These are phyloP conservation scores for Curvularia lunata DNA, from an alignment of 2,329 filamentous ascomycete genomes.

Conservation along the genomic window DNA sequence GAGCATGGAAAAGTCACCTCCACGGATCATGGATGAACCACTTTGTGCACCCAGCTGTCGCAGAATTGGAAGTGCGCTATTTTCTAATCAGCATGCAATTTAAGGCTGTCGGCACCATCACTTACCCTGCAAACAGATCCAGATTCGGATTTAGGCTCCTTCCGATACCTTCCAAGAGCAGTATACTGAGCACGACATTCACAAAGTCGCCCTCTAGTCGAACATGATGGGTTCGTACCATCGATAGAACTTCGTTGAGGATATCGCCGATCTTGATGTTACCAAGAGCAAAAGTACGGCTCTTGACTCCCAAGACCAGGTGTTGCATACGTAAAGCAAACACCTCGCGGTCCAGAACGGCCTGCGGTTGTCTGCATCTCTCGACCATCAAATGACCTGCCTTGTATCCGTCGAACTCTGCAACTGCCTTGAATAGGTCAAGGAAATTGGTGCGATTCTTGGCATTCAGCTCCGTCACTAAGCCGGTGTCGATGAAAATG, in stretches of 20 bases:
- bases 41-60: conserved; percentile 83
- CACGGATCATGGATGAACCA: conserved; percentile 61
- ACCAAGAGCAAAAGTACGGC: conserved; percentile 85
- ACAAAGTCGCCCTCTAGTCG: conserved; percentile 96
- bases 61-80: conserved; percentile 85
- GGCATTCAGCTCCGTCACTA: conserved; percentile 91
- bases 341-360: conserved; percentile 85
- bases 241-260: conserved; percentile 83
- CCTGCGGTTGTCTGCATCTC: conserved; percentile 88
- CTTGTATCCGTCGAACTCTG: conserved; percentile 96
- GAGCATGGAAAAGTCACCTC: conserved; percentile 70
- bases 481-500: conserved; percentile 95
- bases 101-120: conserved; percentile 6
- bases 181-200: conserved; percentile 94
- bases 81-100: conserved; percentile 16
- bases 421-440: conserved; percentile 92
- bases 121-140: conserved; percentile 79
- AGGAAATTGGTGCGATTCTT: conserved; percentile 89
- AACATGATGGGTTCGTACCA: conserved; percentile 93
- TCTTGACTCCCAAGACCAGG: conserved; percentile 88
- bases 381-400: conserved; percentile 96
- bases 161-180: conserved; percentile 93
- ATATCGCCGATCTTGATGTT: conserved; percentile 97
- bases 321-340: conserved; percentile 98
- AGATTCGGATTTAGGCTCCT: conserved; percentile 83